Percentiles rank a stretch among this genome's conserved stretches.
phyloP scores from a whole-genome alignment of 805 yeast genomes.

The Pichia exigua region DNA sequence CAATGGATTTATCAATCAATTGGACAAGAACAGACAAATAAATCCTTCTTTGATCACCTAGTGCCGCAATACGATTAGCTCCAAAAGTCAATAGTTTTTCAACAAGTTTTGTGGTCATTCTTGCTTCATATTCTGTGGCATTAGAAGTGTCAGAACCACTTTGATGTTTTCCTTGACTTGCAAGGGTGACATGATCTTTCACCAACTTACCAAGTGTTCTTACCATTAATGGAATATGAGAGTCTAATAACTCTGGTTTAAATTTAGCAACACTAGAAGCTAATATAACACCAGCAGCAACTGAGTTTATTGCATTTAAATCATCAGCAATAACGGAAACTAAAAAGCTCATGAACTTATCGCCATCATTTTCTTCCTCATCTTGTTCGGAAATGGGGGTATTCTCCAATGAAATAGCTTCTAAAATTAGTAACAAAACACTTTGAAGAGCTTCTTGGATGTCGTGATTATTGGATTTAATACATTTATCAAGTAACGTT shows the following conservation, averaged over 20 bases:
- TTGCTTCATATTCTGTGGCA: conserved; percentile 59
- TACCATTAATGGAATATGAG: conserved; percentile 69
- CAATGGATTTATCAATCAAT: conserved; percentile 80
- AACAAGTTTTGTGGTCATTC: conserved; percentile 66
- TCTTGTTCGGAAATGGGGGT: conserved; percentile 34
- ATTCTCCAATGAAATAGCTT: conserved; percentile 42
- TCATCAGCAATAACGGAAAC: conserved; percentile 73
- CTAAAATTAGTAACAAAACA: conserved; percentile 60
- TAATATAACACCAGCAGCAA: conserved; percentile 79
- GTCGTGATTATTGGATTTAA: conserved; percentile 77
- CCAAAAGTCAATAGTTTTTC: conserved; percentile 72
- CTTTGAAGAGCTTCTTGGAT: conserved; percentile 78
- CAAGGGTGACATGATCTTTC: conserved; percentile 71
- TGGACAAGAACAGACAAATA: conserved; percentile 83
- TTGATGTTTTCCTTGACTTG: conserved; percentile 38
- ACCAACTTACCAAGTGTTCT: conserved; percentile 83
- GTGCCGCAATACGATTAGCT: conserved; percentile 69
- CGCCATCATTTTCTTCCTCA: conserved; percentile 49
- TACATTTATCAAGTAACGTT: conserved; percentile 67
- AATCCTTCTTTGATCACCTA: conserved; percentile 90
- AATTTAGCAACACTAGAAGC: conserved; percentile 75
- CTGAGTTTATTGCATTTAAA: conserved; percentile 57
- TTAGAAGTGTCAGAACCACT: conserved; percentile 15
- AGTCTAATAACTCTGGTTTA: conserved; percentile 66
- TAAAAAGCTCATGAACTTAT: conserved; percentile 47